A percentile compares a stretch with the other conserved stretches of the same genome.
These are phyloP conservation scores for Candida sp. DNA, from an alignment of 1,139 yeast genomes.

Conservation along the genomic window DNA sequence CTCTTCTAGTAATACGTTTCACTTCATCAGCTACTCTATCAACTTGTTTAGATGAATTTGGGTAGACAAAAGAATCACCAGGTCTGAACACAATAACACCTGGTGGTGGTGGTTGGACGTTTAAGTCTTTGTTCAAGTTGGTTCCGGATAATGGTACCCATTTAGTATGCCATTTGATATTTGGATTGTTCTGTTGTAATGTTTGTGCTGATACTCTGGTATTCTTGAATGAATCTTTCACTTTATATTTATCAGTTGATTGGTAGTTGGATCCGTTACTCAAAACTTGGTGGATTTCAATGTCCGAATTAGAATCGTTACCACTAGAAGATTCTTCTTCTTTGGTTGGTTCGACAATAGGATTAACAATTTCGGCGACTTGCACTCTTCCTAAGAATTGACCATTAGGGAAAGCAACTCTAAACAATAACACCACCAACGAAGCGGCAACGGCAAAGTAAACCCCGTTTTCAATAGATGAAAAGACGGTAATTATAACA, in stretches of 20 bases:
- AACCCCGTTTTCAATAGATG: conserved; percentile 84
- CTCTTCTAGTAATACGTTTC: conserved; percentile 58
- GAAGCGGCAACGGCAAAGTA: conserved; percentile 90
- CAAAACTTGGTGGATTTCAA: conserved; percentile 44
- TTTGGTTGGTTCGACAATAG: conserved; percentile 29
- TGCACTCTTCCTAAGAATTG: conserved; percentile 76
- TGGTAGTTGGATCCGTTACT: conserved; percentile 21
- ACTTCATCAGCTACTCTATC: conserved; percentile 71
- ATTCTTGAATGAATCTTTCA: conserved; percentile 14
- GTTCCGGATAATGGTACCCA: conserved; percentile 78
- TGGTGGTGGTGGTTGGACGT: conserved; percentile 78
- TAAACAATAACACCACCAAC: conserved; percentile 66
- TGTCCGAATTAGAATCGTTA: conserved; percentile 16
- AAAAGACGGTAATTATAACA: conserved; percentile 75
- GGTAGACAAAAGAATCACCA: conserved; percentile 75
- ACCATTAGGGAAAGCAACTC: conserved; percentile 80
- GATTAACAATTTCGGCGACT: conserved; percentile 67
- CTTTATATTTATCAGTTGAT: conserved; percentile 14
- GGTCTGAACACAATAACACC: conserved; percentile 88
- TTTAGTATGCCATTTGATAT: conserved; percentile 51
- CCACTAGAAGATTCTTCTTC: conserved; percentile 10
- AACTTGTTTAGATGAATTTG: conserved; percentile 73
- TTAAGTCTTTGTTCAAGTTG: conserved; percentile 55
- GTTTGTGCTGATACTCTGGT: conserved; percentile 20
- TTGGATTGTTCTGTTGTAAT: conserved; percentile 23